phyloP scores from a whole-genome alignment of 2,329 filamentous ascomycete genomes.

The Colletotrichum kahawae region DNA sequence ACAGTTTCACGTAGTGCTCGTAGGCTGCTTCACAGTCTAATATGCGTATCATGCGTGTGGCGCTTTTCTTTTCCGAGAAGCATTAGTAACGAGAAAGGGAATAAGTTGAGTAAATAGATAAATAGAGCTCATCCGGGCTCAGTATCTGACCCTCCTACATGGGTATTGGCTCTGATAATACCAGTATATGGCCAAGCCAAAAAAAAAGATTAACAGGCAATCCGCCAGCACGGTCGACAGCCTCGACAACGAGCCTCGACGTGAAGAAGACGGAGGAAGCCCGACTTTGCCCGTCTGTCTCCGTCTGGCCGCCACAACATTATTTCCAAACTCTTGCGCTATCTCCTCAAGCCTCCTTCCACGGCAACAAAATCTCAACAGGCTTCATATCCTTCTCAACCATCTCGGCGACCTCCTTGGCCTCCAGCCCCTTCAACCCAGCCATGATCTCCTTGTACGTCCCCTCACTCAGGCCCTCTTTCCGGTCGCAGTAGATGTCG shows the following conservation, averaged over 20 bases:
- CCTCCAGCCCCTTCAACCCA: conserved; percentile 57
- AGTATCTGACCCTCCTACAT: neutral
- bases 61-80: neutral
- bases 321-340: neutral
- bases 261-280: neutral
- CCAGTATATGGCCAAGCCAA: neutral
- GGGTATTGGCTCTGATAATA: neutral
- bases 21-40: neutral
- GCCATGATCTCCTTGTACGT: conserved; percentile 61
- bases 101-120: neutral
- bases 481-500: conserved; percentile 75
- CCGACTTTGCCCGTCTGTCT: neutral
- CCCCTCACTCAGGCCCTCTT: conserved; percentile 62
- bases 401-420: conserved; percentile 59
- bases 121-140: neutral
- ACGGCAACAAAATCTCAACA: conserved; percentile 58
- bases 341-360: conserved; percentile 36
- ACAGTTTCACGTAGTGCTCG: neutral
- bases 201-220: neutral
- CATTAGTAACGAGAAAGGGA: neutral
- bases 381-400: conserved; percentile 53
- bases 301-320: neutral
- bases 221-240: neutral
- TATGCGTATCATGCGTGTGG: neutral
- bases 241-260: neutral